Evolutionary conservation across 305 asterid species (phyloP), one percentile per base, ranked within the genome.

Genomic region (Rubia occidens): DNA sequence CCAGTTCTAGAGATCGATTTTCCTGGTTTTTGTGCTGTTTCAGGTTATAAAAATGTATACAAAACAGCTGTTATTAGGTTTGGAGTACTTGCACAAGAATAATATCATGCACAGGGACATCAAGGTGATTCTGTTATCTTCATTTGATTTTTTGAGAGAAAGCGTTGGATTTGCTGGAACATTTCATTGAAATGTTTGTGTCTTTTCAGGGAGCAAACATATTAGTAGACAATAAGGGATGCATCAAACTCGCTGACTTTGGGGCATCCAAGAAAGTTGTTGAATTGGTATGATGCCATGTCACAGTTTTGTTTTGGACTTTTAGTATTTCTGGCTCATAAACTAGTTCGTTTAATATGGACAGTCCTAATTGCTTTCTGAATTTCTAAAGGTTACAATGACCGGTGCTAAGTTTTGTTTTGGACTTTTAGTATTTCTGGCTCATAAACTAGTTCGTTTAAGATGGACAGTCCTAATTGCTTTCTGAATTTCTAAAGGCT

Each of bases 181-280:
- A 43, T 37, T 21, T 0, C 58, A 32, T 59, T 76, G 67, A 59
- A 1, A 45, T 26, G 64, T 40, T 68, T 44, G 11, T 63, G 11
- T 58, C 42, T 64, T 8, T 58, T 61, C 76, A 89, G 98, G 98
- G 98, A 72, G 98, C 98, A 73, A 91, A 91, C 77, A 91, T 91
- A 78, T 95, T 91, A 49, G 96, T 89, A 6, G 98, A 91, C 69
- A 91, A 91, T 79, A 89, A 89, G 81, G 98, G 95, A 24, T 85
- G 98, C 84, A 91, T 91, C 74, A 91, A 88, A 79, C 96, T 91
- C 75, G 98, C 98, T 42, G 98, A 91, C 72, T 91, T 91, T 82
- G 98, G 98, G 69, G 98, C 98, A 76, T 91, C 98, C 75, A 91
- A 89, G 87, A 91, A 84, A 85, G 98, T 91, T 73, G 98, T 89